A percentile compares a stretch with the other conserved stretches of the same genome.
Evolutionary conservation across 495 filamentous ascomycete genomes (phyloP).

Genomic region (Hyaloscypha hepaticicola): DNA sequence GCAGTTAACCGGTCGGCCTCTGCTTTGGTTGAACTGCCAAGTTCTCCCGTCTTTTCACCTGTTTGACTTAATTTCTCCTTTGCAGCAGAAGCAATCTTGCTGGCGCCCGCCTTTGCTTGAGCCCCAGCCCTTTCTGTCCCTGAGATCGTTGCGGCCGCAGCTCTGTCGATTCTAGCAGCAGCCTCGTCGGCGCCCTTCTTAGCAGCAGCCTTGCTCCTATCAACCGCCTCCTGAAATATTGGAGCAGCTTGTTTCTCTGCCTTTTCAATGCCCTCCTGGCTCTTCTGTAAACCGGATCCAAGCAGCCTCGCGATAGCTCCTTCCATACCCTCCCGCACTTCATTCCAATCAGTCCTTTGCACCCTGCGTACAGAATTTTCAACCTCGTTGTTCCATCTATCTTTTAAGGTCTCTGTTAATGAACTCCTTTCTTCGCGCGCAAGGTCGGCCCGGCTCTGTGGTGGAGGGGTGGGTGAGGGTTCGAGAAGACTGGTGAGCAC

Average conservation of each 20-base stretch:
- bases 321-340: constrained; percentile 55
- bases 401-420: constrained; percentile 67
- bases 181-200: constrained; percentile 16
- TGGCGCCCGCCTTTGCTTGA: constrained; percentile 12
- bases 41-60: constrained; percentile 9
- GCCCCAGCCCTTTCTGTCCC: constrained; percentile 15
- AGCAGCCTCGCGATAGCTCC: constrained; percentile 34
- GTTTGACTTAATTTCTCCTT: constrained; percentile 14
- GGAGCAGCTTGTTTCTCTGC: constrained; percentile 34
- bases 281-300: constrained; percentile 31
- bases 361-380: constrained; percentile 65
- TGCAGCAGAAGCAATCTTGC: constrained; percentile 9
- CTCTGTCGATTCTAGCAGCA: constrained; percentile 20
- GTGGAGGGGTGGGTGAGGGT: constrained; percentile 35
- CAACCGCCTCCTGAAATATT: constrained; percentile 36
- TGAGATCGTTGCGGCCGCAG: constrained; percentile 15
- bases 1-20: constrained; percentile 13
- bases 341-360: constrained; percentile 62
- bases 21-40: constrained; percentile 14
- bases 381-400: constrained; percentile 77
- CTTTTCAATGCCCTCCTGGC: constrained; percentile 32
- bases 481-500: constrained; percentile 56
- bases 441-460: constrained; percentile 43
- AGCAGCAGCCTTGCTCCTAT: constrained; percentile 24
- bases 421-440: constrained; percentile 38